A percentile compares a stretch with the other conserved stretches of the same genome.
phyloP scores from a whole-genome alignment of 2,329 filamentous ascomycete species.

The Whalleya microplaca region DNA sequence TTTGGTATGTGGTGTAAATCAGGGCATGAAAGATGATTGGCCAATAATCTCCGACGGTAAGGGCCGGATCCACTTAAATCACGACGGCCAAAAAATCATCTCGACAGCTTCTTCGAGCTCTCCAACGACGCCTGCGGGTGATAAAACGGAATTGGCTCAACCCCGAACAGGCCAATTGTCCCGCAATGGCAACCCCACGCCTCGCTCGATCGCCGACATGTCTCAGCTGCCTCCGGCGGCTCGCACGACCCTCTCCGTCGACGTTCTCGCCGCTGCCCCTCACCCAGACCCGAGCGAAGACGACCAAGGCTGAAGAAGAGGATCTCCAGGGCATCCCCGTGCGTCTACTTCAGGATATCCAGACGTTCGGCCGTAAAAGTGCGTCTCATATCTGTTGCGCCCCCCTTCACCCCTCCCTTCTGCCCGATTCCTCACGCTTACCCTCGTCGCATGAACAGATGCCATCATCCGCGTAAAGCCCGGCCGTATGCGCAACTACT shows the following conservation, averaged over 20 bases:
- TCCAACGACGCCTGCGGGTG: background rate
- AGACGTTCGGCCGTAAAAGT: slow-evolving; percentile 45
- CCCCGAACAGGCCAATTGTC: background rate
- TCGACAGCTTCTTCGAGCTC: background rate
- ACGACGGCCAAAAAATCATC: slow-evolving; percentile 2
- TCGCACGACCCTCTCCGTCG: slow-evolving; percentile 27
- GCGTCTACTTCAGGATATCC: slow-evolving; percentile 46
- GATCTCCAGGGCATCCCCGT: slow-evolving; percentile 48
- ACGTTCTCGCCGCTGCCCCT: slow-evolving; percentile 29
- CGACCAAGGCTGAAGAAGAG: slow-evolving; percentile 40
- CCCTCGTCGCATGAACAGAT: slow-evolving; percentile 22
- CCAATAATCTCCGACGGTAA: slow-evolving; percentile 1
- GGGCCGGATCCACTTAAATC: slow-evolving; percentile 22
- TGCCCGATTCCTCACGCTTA: background rate
- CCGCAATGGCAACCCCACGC: slow-evolving; percentile 28
- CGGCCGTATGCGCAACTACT: slow-evolving; percentile 41
- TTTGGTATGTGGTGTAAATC: no score
- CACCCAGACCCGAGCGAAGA: slow-evolving; percentile 43
- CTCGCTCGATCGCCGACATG: slow-evolving; percentile 36
- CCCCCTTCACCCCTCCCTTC: background rate
- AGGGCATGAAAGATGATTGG: slow-evolving; percentile 1
- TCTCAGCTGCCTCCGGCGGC: slow-evolving; percentile 38
- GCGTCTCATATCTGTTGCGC: slow-evolving; percentile 4
- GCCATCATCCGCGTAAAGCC: slow-evolving; percentile 41
- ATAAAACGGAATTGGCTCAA: slow-evolving; percentile 6